Evolutionary conservation across 768 basidiomycete species (phyloP), one percentile per base, ranked within the genome.

Genomic region (Leccinum uliginosum): DNA sequence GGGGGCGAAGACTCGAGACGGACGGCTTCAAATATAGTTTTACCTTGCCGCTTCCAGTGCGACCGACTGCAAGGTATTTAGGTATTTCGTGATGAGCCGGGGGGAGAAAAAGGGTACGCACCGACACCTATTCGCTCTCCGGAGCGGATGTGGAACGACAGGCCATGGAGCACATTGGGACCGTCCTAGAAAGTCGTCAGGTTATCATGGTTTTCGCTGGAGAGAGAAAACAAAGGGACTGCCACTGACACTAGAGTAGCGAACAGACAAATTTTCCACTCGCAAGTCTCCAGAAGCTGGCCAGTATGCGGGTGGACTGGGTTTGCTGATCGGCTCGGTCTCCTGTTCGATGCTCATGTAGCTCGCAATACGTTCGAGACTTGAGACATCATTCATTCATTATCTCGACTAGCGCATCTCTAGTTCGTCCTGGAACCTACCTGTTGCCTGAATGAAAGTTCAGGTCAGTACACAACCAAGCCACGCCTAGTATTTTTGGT

Each of bases 301-400:
- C 86, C 86, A 88, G 57, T 83, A 77, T 1, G 85, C 85, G 2
- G 86, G 85, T 3, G 85, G 85, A 43, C 80, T 40, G 24, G 47
- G 7, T 32, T 50, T 51, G 78, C 10, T 64, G 55, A n/a, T 68
- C 56, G 76, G 76, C 64, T 87, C 84, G 51, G 83, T 81, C 35
- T 85, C 84, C 54, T 55, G 57, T 21, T 55, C 57, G 29, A 85
- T 83, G 32, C 73, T 64, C n/a, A 85, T 66, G 64, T 83, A 87
- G 45, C 74, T 74, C 46, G 74, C 67, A 55, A 79, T 73, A 11
- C 77, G 65, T 62, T 75, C 65, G 7, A 69, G 49, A 32, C 71
- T 70, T 70, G 51, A 4, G 4, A 34, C 45, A 45, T 24, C 23
- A 21, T 19, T n/a, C n/a, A n/a, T n/a, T n/a, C n/a, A 11, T 30